Conservation (phyloP, 768 basidiomycete genomes). For the Pisolithus sp. region DNA sequence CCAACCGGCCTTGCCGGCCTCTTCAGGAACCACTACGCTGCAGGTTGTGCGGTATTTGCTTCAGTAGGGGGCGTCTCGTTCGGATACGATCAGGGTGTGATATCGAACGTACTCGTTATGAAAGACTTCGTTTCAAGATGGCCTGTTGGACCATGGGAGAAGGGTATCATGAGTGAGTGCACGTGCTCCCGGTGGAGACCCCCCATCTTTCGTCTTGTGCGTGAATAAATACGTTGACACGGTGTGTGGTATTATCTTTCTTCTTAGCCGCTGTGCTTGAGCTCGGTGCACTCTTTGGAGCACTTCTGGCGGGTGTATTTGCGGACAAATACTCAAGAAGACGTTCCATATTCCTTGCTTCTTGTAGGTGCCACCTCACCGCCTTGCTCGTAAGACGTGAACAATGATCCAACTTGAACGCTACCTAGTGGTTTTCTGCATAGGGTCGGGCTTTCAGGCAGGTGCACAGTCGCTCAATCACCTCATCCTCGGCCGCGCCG, state of each 20-base stretch:
- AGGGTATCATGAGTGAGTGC: slow-evolving; percentile 68
- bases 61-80: slow-evolving; percentile 74
- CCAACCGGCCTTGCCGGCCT: slow-evolving; percentile 63
- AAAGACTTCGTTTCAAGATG: slow-evolving; percentile 61
- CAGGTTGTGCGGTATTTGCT: slow-evolving; percentile 66
- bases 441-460: slow-evolving; percentile 68
- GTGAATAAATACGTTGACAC: neutral
- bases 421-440: slow-evolving; percentile 53
- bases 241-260: neutral
- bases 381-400: neutral
- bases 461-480: slow-evolving; percentile 49
- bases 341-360: slow-evolving; percentile 60
- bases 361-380: slow-evolving; percentile 38
- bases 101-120: slow-evolving; percentile 84
- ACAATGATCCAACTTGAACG: neutral
- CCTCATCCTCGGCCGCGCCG: slow-evolving; percentile 61
- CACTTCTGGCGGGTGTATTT: slow-evolving; percentile 57
- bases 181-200: slow-evolving; percentile 12
- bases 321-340: slow-evolving; percentile 66
- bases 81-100: slow-evolving; percentile 82
- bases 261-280: slow-evolving; percentile 67
- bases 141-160: slow-evolving; percentile 67
- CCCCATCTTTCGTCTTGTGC: slow-evolving; percentile 4
- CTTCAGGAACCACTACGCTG: slow-evolving; percentile 54
- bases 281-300: slow-evolving; percentile 73